Conservation (phyloP, 371 early-diverging fungal genomes). For the Mortierella sp. region DNA sequence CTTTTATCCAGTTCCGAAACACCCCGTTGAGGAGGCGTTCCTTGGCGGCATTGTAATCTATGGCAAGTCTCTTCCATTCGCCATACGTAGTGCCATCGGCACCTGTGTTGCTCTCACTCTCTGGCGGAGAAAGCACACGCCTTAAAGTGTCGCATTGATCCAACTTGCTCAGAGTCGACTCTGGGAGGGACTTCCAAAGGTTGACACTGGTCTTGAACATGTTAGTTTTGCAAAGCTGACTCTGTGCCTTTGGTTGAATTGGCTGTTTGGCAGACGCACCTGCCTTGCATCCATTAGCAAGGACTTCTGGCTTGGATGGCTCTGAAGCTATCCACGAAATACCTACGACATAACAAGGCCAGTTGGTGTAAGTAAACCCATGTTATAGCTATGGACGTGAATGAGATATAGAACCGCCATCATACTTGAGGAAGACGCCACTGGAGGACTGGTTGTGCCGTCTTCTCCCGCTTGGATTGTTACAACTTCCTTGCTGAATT, state of each 20-base stretch:
- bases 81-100: slow-evolving; percentile 45
- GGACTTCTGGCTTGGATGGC: slow-evolving; percentile 58
- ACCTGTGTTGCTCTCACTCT: too few species aligned
- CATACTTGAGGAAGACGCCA: slow-evolving; percentile 60
- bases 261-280: slow-evolving; percentile 58
- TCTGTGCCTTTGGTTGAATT: slow-evolving; percentile 61
- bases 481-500: slow-evolving; percentile 59
- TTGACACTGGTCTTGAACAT: slow-evolving; percentile 18
- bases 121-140: neutral
- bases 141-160: slow-evolving; percentile 4
- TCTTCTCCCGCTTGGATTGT: slow-evolving; percentile 37
- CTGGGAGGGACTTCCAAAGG: slow-evolving; percentile 16
- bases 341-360: slow-evolving; percentile 26
- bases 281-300: slow-evolving; percentile 66
- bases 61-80: slow-evolving; percentile 59
- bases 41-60: slow-evolving; percentile 58
- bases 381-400: too few species aligned
- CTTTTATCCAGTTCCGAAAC: slow-evolving; percentile 66
- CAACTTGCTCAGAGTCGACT: neutral
- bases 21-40: slow-evolving; percentile 55
- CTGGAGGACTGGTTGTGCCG: slow-evolving; percentile 20
- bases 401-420: too few species aligned
- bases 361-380: neutral
- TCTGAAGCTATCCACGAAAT: slow-evolving; percentile 65
- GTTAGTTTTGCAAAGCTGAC: slow-evolving; percentile 49